Evolutionary conservation across 768 basidiomycete genomes (phyloP).

Genomic region (Termitomyces sp.): DNA sequence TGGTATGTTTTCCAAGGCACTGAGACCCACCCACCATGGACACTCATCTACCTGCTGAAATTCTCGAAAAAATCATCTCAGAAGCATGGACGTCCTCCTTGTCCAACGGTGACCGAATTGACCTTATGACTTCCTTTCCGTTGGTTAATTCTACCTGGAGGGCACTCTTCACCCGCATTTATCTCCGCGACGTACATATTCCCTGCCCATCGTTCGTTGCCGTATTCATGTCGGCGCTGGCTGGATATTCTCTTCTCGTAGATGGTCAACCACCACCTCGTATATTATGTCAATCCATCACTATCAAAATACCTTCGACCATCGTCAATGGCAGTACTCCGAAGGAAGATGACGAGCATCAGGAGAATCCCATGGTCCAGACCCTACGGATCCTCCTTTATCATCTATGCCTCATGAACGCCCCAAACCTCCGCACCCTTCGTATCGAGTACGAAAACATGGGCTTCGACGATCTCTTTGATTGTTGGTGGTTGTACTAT

Average conservation of each 20-base stretch:
- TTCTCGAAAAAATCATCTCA: too few species aligned
- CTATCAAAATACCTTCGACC: too few species aligned
- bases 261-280: too few species aligned
- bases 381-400: conserved; percentile 16
- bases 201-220: conserved; percentile 18
- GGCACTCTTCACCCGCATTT: conserved; percentile 21
- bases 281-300: too few species aligned
- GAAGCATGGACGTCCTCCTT: too few species aligned
- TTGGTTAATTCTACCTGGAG: conserved; percentile 24
- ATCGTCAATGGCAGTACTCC: too few species aligned
- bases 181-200: conserved; percentile 26
- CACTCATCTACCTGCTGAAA: too few species aligned
- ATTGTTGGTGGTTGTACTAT: conserved; percentile 14
- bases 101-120: too few species aligned
- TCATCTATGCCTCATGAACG: conserved; percentile 9
- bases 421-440: conserved; percentile 18
- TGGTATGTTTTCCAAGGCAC: too few species aligned
- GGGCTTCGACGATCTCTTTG: conserved; percentile 19
- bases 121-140: conserved; percentile 22
- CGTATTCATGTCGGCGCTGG: conserved; percentile 7
- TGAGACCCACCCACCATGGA: too few species aligned
- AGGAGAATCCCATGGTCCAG: conserved; percentile 10
- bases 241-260: too few species aligned
- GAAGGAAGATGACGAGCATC: background rate
- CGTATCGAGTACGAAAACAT: too few species aligned